These are phyloP conservation scores for Xylaria grammica DNA, from an alignment of 495 filamentous ascomycete species.

Conservation along the genomic window DNA sequence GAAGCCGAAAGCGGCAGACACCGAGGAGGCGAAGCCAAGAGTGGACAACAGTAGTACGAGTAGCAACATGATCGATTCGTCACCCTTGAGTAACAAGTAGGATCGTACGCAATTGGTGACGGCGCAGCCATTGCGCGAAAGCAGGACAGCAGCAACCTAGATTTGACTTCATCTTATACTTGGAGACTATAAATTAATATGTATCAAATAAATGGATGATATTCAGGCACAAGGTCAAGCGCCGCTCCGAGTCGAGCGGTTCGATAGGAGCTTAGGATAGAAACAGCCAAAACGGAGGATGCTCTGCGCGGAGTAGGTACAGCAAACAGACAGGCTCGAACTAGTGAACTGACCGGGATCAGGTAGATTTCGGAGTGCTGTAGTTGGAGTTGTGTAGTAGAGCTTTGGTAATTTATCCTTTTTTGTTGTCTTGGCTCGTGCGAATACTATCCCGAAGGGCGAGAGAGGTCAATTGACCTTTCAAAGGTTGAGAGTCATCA, in stretches of 20 bases:
- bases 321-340: no score
- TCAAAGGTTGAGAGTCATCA: no score
- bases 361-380: not conserved
- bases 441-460: no score
- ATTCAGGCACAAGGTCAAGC: conserved; percentile 14
- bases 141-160: not conserved
- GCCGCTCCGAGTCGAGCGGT: not conserved
- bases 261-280: not conserved
- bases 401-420: not conserved
- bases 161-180: conserved; percentile 2
- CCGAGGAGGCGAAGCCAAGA: conserved; percentile 42
- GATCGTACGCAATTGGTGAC: not conserved
- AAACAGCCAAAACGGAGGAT: conserved; percentile 14
- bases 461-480: no score
- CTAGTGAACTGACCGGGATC: not conserved
- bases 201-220: conserved; percentile 7
- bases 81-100: not conserved
- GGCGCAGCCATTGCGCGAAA: not conserved
- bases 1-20: conserved; percentile 48
- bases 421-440: no score
- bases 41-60: conserved; percentile 26
- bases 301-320: not conserved
- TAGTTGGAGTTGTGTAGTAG: not conserved
- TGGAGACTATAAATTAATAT: not conserved
- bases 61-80: conserved; percentile 1